Conservation (phyloP, 2,329 filamentous ascomycete genomes). For the Botrytis fabae region DNA sequence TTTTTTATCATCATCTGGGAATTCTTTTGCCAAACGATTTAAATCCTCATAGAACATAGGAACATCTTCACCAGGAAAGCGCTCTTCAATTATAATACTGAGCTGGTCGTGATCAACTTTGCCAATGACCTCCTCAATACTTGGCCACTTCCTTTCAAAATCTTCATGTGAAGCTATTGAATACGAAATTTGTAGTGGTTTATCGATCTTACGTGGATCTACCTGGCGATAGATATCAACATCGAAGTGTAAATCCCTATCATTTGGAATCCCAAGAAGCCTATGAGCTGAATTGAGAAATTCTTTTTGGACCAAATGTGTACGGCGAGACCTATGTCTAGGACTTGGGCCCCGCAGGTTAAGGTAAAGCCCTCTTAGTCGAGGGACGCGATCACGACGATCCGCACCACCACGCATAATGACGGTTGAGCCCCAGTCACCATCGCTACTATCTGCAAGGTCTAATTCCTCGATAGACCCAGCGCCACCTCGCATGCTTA, state of each 20-base stretch:
- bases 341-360: background rate
- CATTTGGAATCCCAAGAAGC: background rate
- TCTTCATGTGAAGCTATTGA: background rate
- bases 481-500: conserved; percentile 16
- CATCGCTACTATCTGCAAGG: background rate
- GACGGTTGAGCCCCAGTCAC: conserved; percentile 1
- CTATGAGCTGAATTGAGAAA: conserved; percentile 6
- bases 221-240: conserved; percentile 12
- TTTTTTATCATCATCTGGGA: conserved; percentile 6
- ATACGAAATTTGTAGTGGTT: background rate
- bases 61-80: background rate
- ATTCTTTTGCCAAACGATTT: conserved; percentile 2
- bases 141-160: background rate
- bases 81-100: conserved; percentile 14
- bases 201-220: conserved; percentile 15
- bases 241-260: background rate
- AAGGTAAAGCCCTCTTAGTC: background rate
- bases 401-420: conserved; percentile 17
- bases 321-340: background rate
- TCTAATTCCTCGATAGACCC: conserved; percentile 11
- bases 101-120: conserved; percentile 19
- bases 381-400: background rate
- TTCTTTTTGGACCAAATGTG: conserved; percentile 5
- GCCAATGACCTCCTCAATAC: background rate
- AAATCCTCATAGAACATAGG: conserved; percentile 2